phyloP scores from a whole-genome alignment of 441 rosid species.

The Euphorbia schlechtendalii region DNA sequence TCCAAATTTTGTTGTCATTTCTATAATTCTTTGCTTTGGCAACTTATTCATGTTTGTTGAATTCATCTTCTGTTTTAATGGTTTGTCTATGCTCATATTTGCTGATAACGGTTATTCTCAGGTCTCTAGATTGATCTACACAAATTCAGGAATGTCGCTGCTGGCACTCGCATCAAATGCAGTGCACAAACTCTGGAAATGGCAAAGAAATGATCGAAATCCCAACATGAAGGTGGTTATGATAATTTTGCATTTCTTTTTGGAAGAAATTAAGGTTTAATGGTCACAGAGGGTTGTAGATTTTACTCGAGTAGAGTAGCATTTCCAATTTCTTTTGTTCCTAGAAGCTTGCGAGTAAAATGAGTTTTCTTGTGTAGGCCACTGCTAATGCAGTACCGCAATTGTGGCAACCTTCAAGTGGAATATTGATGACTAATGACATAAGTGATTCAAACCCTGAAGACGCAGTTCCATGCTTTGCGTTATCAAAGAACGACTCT shows the following conservation, averaged over 20 bases:
- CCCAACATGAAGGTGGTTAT: conserved; percentile 70
- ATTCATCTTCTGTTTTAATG: conserved; percentile 8
- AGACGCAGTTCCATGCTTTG: conserved; percentile 84
- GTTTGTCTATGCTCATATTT: not conserved
- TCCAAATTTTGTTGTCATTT: not conserved
- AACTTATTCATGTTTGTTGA: not conserved
- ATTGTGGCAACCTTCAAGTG: conserved; percentile 81
- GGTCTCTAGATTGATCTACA: conserved; percentile 94
- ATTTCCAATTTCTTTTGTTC: conserved; percentile 12
- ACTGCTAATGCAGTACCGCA: conserved; percentile 58
- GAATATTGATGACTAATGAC: conserved; percentile 71
- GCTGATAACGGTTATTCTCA: conserved; percentile 27
- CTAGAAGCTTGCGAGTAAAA: conserved; percentile 11
- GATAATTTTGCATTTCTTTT: too few species aligned
- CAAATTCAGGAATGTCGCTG: conserved; percentile 88
- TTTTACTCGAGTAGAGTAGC: not conserved
- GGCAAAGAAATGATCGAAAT: conserved; percentile 93
- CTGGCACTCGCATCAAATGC: conserved; percentile 96
- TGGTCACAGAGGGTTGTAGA: not conserved
- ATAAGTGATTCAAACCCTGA: conserved; percentile 55
- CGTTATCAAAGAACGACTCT: conserved; percentile 87
- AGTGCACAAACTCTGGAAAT: conserved; percentile 87
- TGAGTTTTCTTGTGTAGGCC: conserved; percentile 46
- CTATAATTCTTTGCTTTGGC: not conserved
- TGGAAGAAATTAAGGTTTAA: too few species aligned